Base-by-base conservation (phyloP, 805 yeast genomes). In the Candida chauliodis region DNA sequence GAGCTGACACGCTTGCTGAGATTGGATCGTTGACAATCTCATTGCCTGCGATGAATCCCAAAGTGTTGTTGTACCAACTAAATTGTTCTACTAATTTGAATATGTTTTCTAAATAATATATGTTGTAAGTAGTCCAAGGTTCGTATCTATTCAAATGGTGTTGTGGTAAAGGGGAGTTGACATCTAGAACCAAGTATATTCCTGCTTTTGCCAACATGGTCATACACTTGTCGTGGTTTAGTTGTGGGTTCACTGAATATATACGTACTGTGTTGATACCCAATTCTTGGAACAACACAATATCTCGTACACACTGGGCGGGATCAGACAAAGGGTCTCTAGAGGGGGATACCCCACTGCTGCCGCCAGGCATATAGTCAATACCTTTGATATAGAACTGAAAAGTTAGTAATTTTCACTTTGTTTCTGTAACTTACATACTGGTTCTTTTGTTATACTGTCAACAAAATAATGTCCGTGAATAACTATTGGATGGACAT, bases 331-430 rank as follows among this genome's bases (percentile, higher is more conserved):
- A 67, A 0, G 96, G 96, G 55, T 91, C 98, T 8, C 49, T 55
- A 5, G 51, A 44, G 3, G 52, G 59, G n/a, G 66, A 66, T 17
- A 79, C 80, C 0, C 81, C 90, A 0, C 95, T 81, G 0, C 95
- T 81, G 0, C 97, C 98, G 8, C 97, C 97, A 0, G 97, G 97
- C 54, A 91, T 97, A 55, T 90, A 90, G 58, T 91, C 98, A 1
- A 91, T 84, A 14, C 98, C 98, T 58, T 77, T 81, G 25, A 90
- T 73, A 50, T 72, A 81, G 54, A 91, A 90, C 79, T 80, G 36
- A 10, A 39, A 32, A 33, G 29, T 50, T 55, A 37, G 36, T 48
- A 46, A 16, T 16, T 4, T 3, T 21, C 24, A 7, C 6, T 10
- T 20, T 4, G 20, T 17, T 25, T 33, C 16, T 10, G 14, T 21